Base-by-base conservation (phyloP, 1,284 basidiomycete genomes). In the Hypsizygus ulmarius region DNA sequence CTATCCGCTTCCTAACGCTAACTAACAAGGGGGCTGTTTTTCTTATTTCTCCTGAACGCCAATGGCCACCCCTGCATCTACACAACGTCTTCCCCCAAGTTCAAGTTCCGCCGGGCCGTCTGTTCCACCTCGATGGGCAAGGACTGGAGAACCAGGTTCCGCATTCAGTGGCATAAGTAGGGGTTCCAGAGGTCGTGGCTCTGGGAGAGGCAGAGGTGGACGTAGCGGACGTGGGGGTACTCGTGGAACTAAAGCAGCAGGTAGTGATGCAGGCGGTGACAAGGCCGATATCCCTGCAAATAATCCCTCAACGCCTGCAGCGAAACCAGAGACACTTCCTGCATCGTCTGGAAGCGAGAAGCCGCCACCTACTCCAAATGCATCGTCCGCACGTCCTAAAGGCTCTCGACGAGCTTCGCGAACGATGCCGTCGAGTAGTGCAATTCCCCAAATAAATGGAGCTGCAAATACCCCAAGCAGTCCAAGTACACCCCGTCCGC, bases 141-240 rank as follows among this genome's bases (percentile, higher is more conserved):
- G 70, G 39, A 61, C 63, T 18, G 69, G 68, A 37, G 81, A 82
- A 33, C 63, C 74, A 48, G 75, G 74, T 8, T 68, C 76, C 28
- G 71, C 78, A 25, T 78, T 79, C 56, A 76, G 54, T 53, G 68
- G 69, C 15, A 55, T 67, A 27, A 61, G 59, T 50, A 59, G 69
- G 44, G 69, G 72, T 30, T 64, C 73, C 34, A 67, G 72, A 29
- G 62, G 66, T 42, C 61, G 67, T 39, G 57, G 64, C 45, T 51
- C 58, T 36, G 60, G 64, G 45, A 56, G 64, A 46, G 57, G 61
- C 28, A 53, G 64, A 39, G 60, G 62, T 25, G 61, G 63, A 15
- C 56, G 60, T 19, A 58, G 65, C 14, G 57, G 65, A 14, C 53
- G 64, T 19, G 59, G 62, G 19, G 53, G 57, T 39, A 52, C 47